Evolutionary conservation across 805 yeast genomes (phyloP).

Genomic region (Novakomyces olei): DNA sequence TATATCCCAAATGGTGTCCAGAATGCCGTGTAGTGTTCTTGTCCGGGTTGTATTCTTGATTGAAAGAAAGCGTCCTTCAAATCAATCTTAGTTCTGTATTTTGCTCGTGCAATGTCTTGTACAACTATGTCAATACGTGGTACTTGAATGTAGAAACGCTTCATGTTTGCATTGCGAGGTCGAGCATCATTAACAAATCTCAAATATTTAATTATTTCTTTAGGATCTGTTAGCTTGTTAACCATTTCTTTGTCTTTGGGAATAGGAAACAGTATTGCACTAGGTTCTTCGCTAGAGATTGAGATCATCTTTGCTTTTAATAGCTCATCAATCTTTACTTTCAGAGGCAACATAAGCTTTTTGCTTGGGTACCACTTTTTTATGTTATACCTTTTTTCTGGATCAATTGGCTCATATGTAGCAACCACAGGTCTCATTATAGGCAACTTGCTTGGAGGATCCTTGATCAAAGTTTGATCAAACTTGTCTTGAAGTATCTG

Average conservation of each 20-base stretch:
- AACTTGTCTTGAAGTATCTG: no score
- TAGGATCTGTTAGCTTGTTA: conserved; percentile 9
- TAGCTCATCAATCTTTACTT: no score
- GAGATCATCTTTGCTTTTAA: no score
- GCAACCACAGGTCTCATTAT: no score
- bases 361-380: no score
- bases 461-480: no score
- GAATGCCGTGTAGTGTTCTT: conserved; percentile 11
- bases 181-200: conserved; percentile 10
- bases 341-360: no score
- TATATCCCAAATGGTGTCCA: conserved; percentile 9
- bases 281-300: no score
- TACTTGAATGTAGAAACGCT: conserved; percentile 9
- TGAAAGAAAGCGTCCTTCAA: conserved; percentile 8
- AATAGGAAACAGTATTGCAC: no score
- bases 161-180: conserved; percentile 8
- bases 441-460: no score
- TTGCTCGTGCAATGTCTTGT: conserved; percentile 6
- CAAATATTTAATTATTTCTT: conserved; percentile 9
- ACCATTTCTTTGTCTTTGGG: conserved; percentile 3
- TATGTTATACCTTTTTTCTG: no score
- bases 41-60: conserved; percentile 15
- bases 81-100: conserved; percentile 9
- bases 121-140: conserved; percentile 6
- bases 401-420: no score